phyloP scores from a whole-genome alignment of 2,329 filamentous ascomycete genomes.

The Parastagonospora avenae region DNA sequence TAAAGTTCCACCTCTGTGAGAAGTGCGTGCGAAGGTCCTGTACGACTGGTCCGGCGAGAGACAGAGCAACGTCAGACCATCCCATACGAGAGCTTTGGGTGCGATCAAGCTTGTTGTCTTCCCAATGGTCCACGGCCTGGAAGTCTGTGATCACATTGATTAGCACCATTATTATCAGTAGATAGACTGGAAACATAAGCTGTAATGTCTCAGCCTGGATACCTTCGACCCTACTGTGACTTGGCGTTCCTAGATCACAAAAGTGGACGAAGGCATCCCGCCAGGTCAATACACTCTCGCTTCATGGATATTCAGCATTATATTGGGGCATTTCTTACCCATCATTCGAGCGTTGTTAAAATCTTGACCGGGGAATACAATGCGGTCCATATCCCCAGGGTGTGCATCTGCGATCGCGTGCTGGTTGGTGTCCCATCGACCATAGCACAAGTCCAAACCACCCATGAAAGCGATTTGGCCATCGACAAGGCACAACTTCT shows the following conservation, averaged over 20 bases:
- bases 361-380: constrained; percentile 87
- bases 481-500: constrained; percentile 86
- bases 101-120: constrained; percentile 85
- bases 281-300: too few relatives aligned
- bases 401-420: constrained; percentile 86
- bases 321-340: constrained; percentile 62
- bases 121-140: constrained; percentile 75
- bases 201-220: too few relatives aligned
- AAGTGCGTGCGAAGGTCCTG: constrained; percentile 79
- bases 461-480: constrained; percentile 86
- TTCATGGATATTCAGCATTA: too few relatives aligned
- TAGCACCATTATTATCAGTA: too few relatives aligned
- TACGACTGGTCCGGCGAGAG: constrained; percentile 74
- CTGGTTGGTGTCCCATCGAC: constrained; percentile 84
- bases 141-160: constrained; percentile 62
- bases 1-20: constrained; percentile 88
- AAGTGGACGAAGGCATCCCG: too few relatives aligned
- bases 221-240: too few relatives aligned
- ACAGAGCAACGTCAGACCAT: constrained; percentile 86
- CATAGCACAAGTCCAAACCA: constrained; percentile 84
- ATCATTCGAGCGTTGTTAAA: constrained; percentile 88
- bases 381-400: constrained; percentile 74
- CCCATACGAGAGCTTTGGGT: constrained; percentile 84
- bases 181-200: too few relatives aligned
- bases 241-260: too few relatives aligned